Conservation (phyloP, 768 basidiomycete genomes). For the Lyophyllum decastes region DNA sequence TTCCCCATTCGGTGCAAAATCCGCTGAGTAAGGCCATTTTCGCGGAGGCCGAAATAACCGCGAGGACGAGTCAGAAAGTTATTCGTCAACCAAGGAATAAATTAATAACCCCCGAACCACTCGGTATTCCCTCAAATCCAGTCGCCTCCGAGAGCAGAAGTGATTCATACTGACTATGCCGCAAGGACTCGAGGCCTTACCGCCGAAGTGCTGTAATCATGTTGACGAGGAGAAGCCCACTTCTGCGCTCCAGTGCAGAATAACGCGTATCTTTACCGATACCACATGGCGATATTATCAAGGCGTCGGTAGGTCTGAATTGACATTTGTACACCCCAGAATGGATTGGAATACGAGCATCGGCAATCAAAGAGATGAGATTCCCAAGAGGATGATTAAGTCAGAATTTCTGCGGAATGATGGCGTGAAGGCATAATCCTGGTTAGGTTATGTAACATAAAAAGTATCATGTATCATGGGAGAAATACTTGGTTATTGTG, state of each 20-base stretch:
- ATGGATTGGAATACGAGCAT: no score
- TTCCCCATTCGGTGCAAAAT: slow-evolving; percentile 1
- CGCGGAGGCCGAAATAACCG: slow-evolving; percentile 9
- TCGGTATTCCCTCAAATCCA: not conserved
- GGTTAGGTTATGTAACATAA: no score
- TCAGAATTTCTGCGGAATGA: no score
- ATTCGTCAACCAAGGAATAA: no score
- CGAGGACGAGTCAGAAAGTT: no score
- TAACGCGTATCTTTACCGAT: not conserved
- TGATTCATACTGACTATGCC: not conserved
- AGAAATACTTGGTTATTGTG: no score
- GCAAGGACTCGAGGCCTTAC: not conserved
- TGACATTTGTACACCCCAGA: no score
- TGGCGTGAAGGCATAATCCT: no score
- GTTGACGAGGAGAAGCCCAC: not conserved
- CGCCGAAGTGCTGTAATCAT: not conserved
- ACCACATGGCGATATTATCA: not conserved
- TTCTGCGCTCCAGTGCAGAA: not conserved
- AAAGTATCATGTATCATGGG: no score
- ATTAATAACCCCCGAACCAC: slow-evolving; percentile 10
- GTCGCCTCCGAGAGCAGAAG: not conserved
- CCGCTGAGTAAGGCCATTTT: slow-evolving; percentile 15
- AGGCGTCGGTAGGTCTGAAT: not conserved
- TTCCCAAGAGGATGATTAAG: no score
- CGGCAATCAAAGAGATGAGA: no score